Base-by-base conservation (phyloP, 1,284 basidiomycete genomes). In the Meira miltonrushii region DNA sequence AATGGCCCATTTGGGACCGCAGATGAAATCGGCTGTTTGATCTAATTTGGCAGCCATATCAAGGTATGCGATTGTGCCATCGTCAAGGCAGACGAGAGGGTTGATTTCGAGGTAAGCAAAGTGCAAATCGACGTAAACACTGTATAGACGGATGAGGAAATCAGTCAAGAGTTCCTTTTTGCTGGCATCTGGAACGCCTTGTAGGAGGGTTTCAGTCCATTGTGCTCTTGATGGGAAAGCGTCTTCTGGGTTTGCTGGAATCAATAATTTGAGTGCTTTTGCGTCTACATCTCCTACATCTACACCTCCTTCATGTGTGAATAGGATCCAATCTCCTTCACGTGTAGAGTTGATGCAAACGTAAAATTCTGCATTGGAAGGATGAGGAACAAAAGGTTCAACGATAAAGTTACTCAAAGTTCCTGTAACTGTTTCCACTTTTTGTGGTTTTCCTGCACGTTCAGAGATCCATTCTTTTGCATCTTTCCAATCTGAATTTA, bases 31-130 rank as follows among this genome's bases (percentile, higher is more conserved):
- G 60, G 94, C 95, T 19, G 94, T 98, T 80, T 85, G 81, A 80
- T 98, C 95, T 72, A 98, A 89, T 84, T 98, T 98, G 79, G 94
- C 93, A 52, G 94, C 95, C 93, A 98, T 97, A 81, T 98, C 95
- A 71, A 98, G 88, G 83, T 94, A 97, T 81, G 89, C 88, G 75
- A 98, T 92, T 72, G 85, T 82, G 64, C 85, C 87, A 64, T 84
- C 87, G 79, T 95, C 92, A 72, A 96, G 87, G 77, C 90, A 90
- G 77, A 98, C 89, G 62, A 98, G 86, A 48, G 95, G 95, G 85
- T 98, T 98, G 82, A 98, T 98, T 82, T 98, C 94, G 78, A 98
- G 90, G 83, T 98, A 98, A 44, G 94, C 92, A 79, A 96, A 79
- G 72, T 77, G 78, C 60, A 79, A 77, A 80, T 96, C 92, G 72